Conservation (phyloP, 805 yeast species). For the Spathaspora arborariae region DNA sequence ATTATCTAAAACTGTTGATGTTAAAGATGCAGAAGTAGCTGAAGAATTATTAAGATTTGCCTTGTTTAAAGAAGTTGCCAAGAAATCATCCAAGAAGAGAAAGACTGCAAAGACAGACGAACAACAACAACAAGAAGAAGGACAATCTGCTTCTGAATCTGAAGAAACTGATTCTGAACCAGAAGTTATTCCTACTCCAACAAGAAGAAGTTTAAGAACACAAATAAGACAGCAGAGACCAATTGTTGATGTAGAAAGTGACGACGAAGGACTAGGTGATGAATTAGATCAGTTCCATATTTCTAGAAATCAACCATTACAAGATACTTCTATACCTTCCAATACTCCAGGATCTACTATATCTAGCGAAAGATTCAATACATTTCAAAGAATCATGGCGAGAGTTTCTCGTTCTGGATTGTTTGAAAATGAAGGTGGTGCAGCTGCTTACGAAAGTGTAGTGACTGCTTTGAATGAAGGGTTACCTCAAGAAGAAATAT, state of each 20-base stretch:
- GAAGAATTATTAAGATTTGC: slow-evolving; percentile 83
- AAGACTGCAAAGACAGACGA: slow-evolving; percentile 21
- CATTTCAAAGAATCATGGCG: slow-evolving; percentile 29
- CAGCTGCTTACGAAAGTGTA: slow-evolving; percentile 31
- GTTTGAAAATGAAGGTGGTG: slow-evolving; percentile 27
- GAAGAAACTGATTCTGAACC: slow-evolving; percentile 19
- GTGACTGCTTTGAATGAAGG: slow-evolving; percentile 29
- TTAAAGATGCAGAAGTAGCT: slow-evolving; percentile 80
- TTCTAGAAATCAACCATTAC: slow-evolving; percentile 22
- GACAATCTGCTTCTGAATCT: slow-evolving; percentile 25
- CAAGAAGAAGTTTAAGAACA: slow-evolving; percentile 16
- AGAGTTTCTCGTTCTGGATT: slow-evolving; percentile 28
- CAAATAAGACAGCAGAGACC: slow-evolving; percentile 6
- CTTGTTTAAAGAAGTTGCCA: slow-evolving; percentile 68
- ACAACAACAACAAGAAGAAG: slow-evolving; percentile 33
- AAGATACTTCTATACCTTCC: slow-evolving; percentile 17
- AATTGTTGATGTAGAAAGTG: slow-evolving; percentile 9
- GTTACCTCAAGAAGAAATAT: slow-evolving; percentile 38
- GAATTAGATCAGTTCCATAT: slow-evolving; percentile 28
- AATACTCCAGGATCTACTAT: slow-evolving; percentile 21
- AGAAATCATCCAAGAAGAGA: slow-evolving; percentile 29
- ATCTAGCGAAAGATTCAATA: slow-evolving; percentile 29
- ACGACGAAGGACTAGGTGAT: slow-evolving; percentile 18
- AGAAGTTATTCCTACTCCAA: slow-evolving; percentile 12
- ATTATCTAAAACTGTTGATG: slow-evolving; percentile 68